Evolutionary conservation across 2,329 filamentous ascomycete species (phyloP).

Genomic region (Alternaria gansuensis): DNA sequence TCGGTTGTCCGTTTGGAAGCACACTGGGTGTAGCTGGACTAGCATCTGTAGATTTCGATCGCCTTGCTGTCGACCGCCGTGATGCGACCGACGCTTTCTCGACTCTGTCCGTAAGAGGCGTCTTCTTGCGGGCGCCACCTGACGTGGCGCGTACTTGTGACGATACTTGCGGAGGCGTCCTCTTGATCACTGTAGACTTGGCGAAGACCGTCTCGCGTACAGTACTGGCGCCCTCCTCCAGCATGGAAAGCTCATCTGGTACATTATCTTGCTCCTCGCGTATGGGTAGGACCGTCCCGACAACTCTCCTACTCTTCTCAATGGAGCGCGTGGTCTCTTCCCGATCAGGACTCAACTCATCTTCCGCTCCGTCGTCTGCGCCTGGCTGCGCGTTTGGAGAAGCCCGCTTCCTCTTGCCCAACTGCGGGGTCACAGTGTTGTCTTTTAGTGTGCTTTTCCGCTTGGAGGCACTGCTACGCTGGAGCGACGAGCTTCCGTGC

Average conservation of each 20-base stretch:
- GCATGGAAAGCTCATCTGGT: constrained; percentile 42
- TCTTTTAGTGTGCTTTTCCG: constrained; percentile 29
- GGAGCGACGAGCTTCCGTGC: constrained; percentile 43
- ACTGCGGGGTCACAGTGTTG: constrained; percentile 38
- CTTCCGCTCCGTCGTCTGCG: constrained; percentile 37
- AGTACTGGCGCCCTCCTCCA: constrained; percentile 32
- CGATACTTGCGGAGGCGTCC: constrained; percentile 23
- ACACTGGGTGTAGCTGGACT: constrained; percentile 39
- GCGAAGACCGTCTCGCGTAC: constrained; percentile 24
- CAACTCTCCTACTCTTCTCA: constrained; percentile 41
- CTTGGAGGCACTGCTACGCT: constrained; percentile 33
- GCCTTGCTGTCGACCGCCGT: constrained; percentile 20
- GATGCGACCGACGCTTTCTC: constrained; percentile 23
- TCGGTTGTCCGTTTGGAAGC: constrained; percentile 25
- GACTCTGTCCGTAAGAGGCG: constrained; percentile 17
- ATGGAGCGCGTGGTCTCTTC: constrained; percentile 37
- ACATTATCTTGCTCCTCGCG: constrained; percentile 38
- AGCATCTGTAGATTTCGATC: constrained; percentile 36
- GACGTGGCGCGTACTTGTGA: constrained; percentile 18
- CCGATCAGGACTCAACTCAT: constrained; percentile 48
- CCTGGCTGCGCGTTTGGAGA: constrained; percentile 27
- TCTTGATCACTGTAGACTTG: constrained; percentile 19
- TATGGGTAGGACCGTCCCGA: constrained; percentile 36
- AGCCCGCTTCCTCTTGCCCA: constrained; percentile 49
- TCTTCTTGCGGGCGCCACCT: constrained; percentile 14